These are phyloP conservation scores for Lumnitzera racemosa DNA, from an alignment of 345 rosid genomes.

Conservation along the genomic window DNA sequence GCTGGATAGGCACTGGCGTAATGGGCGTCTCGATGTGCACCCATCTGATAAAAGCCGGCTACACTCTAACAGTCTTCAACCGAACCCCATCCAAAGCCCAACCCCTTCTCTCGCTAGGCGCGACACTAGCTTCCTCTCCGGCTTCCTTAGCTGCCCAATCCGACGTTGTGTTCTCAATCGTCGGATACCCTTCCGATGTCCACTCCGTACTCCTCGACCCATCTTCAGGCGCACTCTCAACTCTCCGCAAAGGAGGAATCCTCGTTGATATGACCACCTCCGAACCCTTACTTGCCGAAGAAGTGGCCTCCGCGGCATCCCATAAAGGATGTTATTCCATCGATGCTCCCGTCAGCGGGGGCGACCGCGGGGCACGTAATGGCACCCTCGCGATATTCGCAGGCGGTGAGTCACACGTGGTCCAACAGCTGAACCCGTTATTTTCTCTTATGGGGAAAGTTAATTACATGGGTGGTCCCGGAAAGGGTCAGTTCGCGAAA, in stretches of 20 bases:
- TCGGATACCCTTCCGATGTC: slow-evolving; percentile 89
- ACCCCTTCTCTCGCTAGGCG: slow-evolving; percentile 68
- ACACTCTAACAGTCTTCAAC: slow-evolving; percentile 69
- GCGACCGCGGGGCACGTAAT: slow-evolving; percentile 67
- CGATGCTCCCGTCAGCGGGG: slow-evolving; percentile 78
- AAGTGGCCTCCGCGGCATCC: slow-evolving; percentile 52
- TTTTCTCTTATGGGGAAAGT: slow-evolving; percentile 64
- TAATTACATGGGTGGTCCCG: slow-evolving; percentile 69
- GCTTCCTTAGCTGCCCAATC: slow-evolving; percentile 56
- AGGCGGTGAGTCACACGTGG: slow-evolving; percentile 49
- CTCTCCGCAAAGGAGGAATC: slow-evolving; percentile 66
- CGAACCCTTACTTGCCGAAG: slow-evolving; percentile 82
- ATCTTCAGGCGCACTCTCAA: slow-evolving; percentile 57
- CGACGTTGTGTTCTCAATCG: slow-evolving; percentile 87
- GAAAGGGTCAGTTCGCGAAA: slow-evolving; percentile 84
- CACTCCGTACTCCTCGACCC: slow-evolving; percentile 74
- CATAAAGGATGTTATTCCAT: slow-evolving; percentile 47
- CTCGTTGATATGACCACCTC: slow-evolving; percentile 97
- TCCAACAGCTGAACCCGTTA: slow-evolving; percentile 45
- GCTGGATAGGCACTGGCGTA: slow-evolving; percentile 92
- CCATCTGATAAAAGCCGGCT: slow-evolving; percentile 77
- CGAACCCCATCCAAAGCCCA: slow-evolving; percentile 81
- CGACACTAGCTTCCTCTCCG: slow-evolving; percentile 58
- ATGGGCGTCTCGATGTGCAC: slow-evolving; percentile 87
- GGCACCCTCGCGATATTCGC: slow-evolving; percentile 71